Conservation (phyloP, 306 rosid species). For the Malus sieversii region DNA sequence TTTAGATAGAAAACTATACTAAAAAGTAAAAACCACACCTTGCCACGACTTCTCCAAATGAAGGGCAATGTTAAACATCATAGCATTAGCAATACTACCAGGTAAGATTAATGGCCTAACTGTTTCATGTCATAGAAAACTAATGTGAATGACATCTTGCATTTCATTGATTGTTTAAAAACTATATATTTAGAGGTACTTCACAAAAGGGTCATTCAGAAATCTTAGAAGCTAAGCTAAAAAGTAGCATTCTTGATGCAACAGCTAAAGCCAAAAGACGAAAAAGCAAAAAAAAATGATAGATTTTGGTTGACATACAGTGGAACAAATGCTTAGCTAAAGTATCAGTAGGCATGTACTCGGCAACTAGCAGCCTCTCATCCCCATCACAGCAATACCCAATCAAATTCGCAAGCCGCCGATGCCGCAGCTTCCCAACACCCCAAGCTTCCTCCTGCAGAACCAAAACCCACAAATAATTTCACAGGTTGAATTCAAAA, state of each 20-base stretch:
- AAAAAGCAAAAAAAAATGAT: background rate
- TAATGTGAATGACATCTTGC: background rate
- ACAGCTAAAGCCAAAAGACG: background rate
- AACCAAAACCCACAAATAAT: constrained; percentile 1
- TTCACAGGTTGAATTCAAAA: background rate
- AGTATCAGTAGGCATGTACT: constrained; percentile 94
- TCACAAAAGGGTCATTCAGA: background rate
- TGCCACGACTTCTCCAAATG: background rate
- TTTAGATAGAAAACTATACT: background rate
- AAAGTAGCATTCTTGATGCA: background rate
- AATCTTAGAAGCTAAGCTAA: background rate
- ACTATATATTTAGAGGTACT: background rate
- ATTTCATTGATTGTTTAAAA: background rate
- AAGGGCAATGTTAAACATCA: background rate
- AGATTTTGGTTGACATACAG: constrained; percentile 37
- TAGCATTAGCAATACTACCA: background rate
- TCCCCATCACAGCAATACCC: constrained; percentile 96
- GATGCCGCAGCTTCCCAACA: constrained; percentile 77
- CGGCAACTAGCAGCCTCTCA: constrained; percentile 94
- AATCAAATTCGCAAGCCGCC: constrained; percentile 75
- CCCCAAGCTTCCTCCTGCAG: constrained; percentile 81
- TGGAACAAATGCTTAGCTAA: constrained; percentile 97
- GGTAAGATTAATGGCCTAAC: background rate
- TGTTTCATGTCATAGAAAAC: background rate
- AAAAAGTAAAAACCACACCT: background rate